Evolutionary conservation across 371 early-diverging fungal species (phyloP).

Genomic region (Blastocladiella emersonii): DNA sequence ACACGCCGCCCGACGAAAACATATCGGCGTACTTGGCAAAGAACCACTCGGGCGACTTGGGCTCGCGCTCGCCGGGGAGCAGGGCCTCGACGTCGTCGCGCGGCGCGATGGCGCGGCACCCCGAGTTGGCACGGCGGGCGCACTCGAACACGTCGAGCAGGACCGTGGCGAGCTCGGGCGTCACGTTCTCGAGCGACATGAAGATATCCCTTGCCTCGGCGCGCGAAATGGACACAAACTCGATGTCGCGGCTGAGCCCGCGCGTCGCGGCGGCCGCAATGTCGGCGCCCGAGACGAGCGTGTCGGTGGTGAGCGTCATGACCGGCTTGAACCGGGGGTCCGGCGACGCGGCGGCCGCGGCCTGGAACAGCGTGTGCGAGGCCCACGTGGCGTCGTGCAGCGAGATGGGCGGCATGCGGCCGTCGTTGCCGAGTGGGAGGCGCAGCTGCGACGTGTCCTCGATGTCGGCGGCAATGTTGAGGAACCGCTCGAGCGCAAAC

Average conservation of each 20-base stretch:
- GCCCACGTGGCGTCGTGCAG: slow-evolving; percentile 2
- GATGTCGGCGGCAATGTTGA: neutral
- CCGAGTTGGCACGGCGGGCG: neutral
- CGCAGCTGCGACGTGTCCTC: neutral
- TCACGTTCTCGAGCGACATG: neutral
- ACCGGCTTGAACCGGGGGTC: neutral
- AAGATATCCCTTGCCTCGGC: neutral
- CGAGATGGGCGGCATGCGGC: neutral
- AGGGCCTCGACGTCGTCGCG: neutral
- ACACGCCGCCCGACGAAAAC: neutral
- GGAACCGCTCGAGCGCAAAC: neutral
- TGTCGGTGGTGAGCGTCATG: neutral
- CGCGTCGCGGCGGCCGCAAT: neutral
- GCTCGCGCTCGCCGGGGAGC: neutral
- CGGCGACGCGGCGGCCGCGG: no score
- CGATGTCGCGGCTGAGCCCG: neutral
- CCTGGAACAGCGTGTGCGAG: no score
- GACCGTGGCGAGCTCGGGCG: neutral
- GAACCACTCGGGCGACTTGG: neutral
- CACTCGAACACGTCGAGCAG: neutral
- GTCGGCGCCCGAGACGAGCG: neutral
- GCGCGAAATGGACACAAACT: neutral
- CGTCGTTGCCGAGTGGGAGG: neutral
- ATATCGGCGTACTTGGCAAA: neutral
- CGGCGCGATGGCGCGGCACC: neutral